Base-by-base conservation (phyloP, 768 basidiomycete species). In the Imleria badia region DNA sequence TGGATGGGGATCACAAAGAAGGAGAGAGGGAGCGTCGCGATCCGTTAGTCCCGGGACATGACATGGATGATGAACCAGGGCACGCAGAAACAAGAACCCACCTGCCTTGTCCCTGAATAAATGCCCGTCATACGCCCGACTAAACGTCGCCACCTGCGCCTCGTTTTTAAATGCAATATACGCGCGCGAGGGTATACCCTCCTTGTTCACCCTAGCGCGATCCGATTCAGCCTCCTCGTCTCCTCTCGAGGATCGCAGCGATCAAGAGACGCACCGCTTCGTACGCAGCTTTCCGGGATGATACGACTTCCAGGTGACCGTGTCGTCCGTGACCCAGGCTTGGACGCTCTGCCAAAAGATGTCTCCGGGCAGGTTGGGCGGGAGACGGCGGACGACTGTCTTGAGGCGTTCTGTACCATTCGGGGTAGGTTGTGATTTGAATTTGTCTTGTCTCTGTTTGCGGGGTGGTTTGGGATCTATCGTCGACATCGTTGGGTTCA, bases 281-380 rank as follows among this genome's bases (percentile, higher is more conserved):
- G 51, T 88, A 63, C 80, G 78, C 55, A 83, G 65, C 73, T 91
- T 91, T 11, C 91, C 90, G 1, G 77, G 78, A 62, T 78, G 79
- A 63, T 80, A 92, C 1, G 70, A 60, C 67, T 82, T 89, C 89
- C 87, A 93, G 12, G 72, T 64, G 9, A 80, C 73, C 0, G 86
- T 83, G 34, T 92, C 86, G 17, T 89, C 86, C 1, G 82, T 78
- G 15, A 94, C 87, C 94, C 95, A 98, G 2, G 77, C 67, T 48
- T 85, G 78, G 4, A 94, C 92, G 57, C 90, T 92, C 63, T 88
- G 84, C 96, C 96, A 99, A 73, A 99, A 98, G 49, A 97, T 73
- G 3, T 84, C 84, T 62, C 94, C 94, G 5, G 96, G 96, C 3
- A 99, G 77, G 63, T 94, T 93, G 13, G 95, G 89, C 0, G 96